Conservation (phyloP, 495 filamentous ascomycete species). For the Wilcoxina mikolae region DNA sequence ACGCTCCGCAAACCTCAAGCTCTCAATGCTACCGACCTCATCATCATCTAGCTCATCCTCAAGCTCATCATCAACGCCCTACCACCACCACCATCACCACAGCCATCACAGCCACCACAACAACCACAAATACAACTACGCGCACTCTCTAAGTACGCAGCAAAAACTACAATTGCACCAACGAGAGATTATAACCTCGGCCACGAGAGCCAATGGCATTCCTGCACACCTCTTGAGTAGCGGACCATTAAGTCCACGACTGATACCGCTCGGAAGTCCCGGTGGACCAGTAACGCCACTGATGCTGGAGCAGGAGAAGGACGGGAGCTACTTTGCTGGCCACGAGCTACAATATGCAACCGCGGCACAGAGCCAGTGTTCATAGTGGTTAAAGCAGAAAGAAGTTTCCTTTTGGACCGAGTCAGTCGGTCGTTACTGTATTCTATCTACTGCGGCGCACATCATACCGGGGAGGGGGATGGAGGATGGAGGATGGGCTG, state of each 20-base stretch:
- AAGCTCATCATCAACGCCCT: neutral
- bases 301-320: constrained; percentile 41
- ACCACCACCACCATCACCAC: neutral
- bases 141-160: constrained; percentile 24
- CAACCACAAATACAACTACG: constrained; percentile 27
- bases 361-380: neutral
- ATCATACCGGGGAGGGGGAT: neutral
- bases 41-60: neutral
- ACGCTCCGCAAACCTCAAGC: constrained; percentile 13
- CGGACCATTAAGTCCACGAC: constrained; percentile 44
- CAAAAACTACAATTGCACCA: constrained; percentile 43
- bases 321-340: constrained; percentile 39
- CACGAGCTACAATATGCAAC: constrained; percentile 13
- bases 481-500: neutral
- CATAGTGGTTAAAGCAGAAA: neutral
- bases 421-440: neutral
- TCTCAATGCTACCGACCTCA: constrained; percentile 16
- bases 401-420: neutral
- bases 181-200: constrained; percentile 44
- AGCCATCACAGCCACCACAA: constrained; percentile 9
- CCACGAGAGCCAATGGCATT: constrained; percentile 33
- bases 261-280: constrained; percentile 57
- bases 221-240: constrained; percentile 31
- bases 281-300: constrained; percentile 68
- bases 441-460: neutral